Conservation (phyloP, 768 basidiomycete genomes). For the Austroboletus eburneus region DNA sequence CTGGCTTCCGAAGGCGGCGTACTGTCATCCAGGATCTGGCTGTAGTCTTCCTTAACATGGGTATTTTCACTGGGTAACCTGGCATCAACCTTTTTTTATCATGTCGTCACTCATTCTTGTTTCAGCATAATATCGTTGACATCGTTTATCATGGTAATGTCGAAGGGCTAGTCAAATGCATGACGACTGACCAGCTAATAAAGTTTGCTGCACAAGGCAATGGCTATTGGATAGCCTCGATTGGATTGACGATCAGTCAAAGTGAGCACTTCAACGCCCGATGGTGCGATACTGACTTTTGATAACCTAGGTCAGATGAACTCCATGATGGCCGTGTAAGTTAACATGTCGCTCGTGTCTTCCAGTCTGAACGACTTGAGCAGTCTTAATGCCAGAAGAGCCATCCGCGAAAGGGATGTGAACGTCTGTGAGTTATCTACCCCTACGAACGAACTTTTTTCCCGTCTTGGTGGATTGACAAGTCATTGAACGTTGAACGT, state of each 20-base stretch:
- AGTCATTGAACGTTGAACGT: too few relatives aligned
- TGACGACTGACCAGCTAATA: background rate
- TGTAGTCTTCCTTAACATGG: constrained; percentile 9
- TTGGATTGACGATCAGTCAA: constrained; percentile 4
- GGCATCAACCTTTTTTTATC: background rate
- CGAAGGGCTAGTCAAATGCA: background rate
- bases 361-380: background rate
- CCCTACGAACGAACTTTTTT: too few relatives aligned
- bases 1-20: constrained; percentile 6
- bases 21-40: constrained; percentile 10
- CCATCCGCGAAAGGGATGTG: constrained; percentile 7
- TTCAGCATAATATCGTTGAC: background rate
- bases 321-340: constrained; percentile 13
- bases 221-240: constrained; percentile 2
- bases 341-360: background rate
- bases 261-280: background rate
- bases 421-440: background rate
- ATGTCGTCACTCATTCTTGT: background rate
- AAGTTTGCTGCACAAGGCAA: constrained; percentile 6
- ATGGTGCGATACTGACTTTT: background rate
- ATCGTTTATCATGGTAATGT: constrained; percentile 1
- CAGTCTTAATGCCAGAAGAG: constrained; percentile 10
- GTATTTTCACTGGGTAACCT: constrained; percentile 11
- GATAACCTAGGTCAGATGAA: constrained; percentile 7
- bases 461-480: too few relatives aligned